phyloP scores from a whole-genome alignment of 2,329 filamentous ascomycete genomes.

The Diaporthe longicolla region DNA sequence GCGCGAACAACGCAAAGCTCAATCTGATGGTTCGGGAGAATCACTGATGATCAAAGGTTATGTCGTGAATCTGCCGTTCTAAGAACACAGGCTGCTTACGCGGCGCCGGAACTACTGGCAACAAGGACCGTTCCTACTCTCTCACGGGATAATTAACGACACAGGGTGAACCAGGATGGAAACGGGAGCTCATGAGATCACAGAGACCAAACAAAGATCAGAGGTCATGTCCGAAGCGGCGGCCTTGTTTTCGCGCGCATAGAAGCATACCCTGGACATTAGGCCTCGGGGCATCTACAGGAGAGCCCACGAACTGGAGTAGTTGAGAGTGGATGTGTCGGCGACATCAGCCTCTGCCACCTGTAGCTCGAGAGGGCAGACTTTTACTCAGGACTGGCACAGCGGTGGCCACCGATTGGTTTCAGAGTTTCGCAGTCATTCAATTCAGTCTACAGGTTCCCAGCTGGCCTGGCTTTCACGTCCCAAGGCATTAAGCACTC shows the following conservation, averaged over 20 bases:
- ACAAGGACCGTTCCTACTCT: too few relatives aligned
- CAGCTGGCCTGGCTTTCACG: not conserved
- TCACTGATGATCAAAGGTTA: not conserved
- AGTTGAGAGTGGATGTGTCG: not conserved
- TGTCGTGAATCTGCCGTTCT: too few relatives aligned
- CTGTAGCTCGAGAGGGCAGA: not conserved
- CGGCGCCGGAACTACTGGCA: not conserved
- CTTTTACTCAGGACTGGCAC: not conserved
- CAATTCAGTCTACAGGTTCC: not conserved
- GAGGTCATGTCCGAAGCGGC: not conserved
- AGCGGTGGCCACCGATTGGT: not conserved
- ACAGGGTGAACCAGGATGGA: not conserved
- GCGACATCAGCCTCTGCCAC: not conserved
- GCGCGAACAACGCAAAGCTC: not conserved
- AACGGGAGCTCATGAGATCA: not conserved
- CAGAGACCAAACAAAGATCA: not conserved
- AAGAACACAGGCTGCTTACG: not conserved
- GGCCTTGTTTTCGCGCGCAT: not conserved
- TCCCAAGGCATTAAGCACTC: constrained; percentile 11
- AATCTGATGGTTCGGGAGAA: not conserved
- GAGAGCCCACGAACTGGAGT: not conserved
- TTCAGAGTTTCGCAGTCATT: too few relatives aligned
- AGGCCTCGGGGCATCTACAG: not conserved
- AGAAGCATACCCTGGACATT: not conserved
- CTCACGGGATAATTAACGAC: not conserved